Evolutionary conservation across 306 rosid species (phyloP).

Genomic region (Prunus armeniaca): DNA sequence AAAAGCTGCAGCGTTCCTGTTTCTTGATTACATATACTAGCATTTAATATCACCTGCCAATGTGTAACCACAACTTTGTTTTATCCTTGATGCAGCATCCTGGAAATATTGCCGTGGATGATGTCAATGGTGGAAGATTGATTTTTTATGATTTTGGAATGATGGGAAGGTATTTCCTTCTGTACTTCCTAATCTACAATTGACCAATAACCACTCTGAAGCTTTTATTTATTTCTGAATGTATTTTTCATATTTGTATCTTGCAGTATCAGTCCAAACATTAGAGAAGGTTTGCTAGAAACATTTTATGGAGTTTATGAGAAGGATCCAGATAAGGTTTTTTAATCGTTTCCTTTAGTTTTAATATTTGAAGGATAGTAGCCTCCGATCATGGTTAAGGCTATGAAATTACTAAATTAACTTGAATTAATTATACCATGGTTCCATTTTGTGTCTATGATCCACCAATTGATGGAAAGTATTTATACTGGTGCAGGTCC

Average conservation of each 20-base stretch:
- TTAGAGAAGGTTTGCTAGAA: slow-evolving; percentile 95
- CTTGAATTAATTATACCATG: slow-evolving; percentile 8
- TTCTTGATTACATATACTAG: slow-evolving; percentile 20
- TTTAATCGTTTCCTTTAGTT: not conserved
- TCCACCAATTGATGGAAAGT: slow-evolving; percentile 30
- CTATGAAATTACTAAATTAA: not conserved
- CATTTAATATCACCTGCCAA: not conserved
- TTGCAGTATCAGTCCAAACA: slow-evolving; percentile 88
- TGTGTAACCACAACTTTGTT: not conserved
- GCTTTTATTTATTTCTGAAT: slow-evolving; percentile 13
- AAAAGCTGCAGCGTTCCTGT: not conserved
- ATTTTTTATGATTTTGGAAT: slow-evolving; percentile 99
- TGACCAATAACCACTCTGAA: slow-evolving; percentile 9
- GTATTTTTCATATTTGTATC: slow-evolving; percentile 23
- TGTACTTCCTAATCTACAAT: slow-evolving; percentile 15
- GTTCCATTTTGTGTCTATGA: slow-evolving; percentile 4
- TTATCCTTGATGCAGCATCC: slow-evolving; percentile 71
- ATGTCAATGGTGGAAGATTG: slow-evolving; percentile 98
- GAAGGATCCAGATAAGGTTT: slow-evolving; percentile 95
- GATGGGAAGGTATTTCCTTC: slow-evolving; percentile 88
- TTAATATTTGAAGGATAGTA: not conserved
- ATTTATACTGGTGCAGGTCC: slow-evolving; percentile 59
- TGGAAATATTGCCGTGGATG: slow-evolving; percentile 98
- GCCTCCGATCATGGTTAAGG: slow-evolving; percentile 6
- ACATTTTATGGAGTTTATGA: slow-evolving; percentile 92